Base-by-base conservation (phyloP, 495 filamentous ascomycete genomes). In the Aspergillus leporis region DNA sequence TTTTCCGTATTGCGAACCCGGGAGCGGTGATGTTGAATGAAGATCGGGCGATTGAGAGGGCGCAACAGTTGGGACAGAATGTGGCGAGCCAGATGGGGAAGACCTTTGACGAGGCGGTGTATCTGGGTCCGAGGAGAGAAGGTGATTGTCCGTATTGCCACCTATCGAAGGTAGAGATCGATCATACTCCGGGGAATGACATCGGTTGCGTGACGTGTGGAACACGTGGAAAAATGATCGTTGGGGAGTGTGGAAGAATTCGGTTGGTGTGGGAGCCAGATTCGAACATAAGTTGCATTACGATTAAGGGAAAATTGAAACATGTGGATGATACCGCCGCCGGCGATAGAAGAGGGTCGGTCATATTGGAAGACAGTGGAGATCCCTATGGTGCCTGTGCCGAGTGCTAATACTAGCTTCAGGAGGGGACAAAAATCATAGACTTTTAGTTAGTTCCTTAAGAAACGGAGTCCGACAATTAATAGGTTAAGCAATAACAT, bases 121-220 rank as follows among this genome's bases (percentile, higher is more conserved):
- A 53, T 31, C 51, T 53, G 14, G 51, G 51, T 8, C 51, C 51
- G 10, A 5, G 19, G 51, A 4, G 13, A 21, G 31, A 18, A 31
- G 28, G 30, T 5, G 32, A 14, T 12, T 53, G 51, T 36, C 51
- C 51, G 16, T 36, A 18, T 31, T 53, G 51, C 18, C 51, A 53
- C 23, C 19, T 53, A 21, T 16, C 28, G 1, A 53, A 53, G 51
- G 36, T 53, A 13, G 51, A 53, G 16, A 6, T 53, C 5, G 12
- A 21, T 6, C 18, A 31, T 31, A 53, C 28, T 34, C n/a, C 10
- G 10, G 51, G 36, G 28, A 53, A 53, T n/a, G 18, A 5, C 1
- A 36, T 53, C 32, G 51, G 51, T 4, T 53, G 51, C 30, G 18
- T 53, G 10, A 53, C 51, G n/a, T 53, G 51, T 36, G 51, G 51